Percentiles rank a stretch among this genome's conserved stretches.
Conservation (phyloP, 2,329 filamentous ascomycete genomes). For the Trichoderma brevicompactum region DNA sequence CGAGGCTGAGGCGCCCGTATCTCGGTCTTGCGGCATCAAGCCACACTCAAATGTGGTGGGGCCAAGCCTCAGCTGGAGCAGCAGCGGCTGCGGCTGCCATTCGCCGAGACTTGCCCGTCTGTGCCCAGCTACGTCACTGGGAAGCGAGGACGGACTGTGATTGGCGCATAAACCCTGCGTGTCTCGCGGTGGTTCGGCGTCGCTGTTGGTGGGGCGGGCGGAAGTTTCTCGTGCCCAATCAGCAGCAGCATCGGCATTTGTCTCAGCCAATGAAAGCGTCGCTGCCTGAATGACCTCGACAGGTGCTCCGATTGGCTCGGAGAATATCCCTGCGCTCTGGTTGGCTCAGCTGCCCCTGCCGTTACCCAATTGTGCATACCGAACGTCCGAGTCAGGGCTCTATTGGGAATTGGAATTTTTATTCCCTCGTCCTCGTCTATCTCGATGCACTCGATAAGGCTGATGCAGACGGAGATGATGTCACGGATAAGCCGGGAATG, state of each 20-base stretch:
- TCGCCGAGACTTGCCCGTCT: not conserved
- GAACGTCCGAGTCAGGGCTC: constrained; percentile 6
- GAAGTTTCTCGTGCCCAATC: not conserved
- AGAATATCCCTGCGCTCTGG: not conserved
- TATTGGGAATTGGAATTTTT: not conserved
- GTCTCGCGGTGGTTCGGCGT: constrained; percentile 14
- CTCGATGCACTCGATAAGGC: not conserved
- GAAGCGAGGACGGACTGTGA: not conserved
- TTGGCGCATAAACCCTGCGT: not conserved
- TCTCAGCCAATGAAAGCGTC: too few species aligned
- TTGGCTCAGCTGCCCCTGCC: not conserved
- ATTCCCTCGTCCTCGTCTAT: not conserved
- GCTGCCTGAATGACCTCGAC: too few species aligned
- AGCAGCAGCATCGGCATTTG: not conserved
- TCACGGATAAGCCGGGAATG: not conserved
- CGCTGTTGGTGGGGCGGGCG: not conserved
- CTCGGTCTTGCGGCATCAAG: constrained; percentile 17
- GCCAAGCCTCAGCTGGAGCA: not conserved
- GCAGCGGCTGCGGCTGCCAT: not conserved
- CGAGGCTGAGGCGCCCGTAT: constrained; percentile 21
- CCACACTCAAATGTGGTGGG: not conserved
- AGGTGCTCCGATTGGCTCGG: not conserved
- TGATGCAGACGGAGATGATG: not conserved
- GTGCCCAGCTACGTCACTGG: not conserved
- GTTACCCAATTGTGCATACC: not conserved